phyloP scores from a whole-genome alignment of 2,329 filamentous ascomycete species.

The Nemania sp. region DNA sequence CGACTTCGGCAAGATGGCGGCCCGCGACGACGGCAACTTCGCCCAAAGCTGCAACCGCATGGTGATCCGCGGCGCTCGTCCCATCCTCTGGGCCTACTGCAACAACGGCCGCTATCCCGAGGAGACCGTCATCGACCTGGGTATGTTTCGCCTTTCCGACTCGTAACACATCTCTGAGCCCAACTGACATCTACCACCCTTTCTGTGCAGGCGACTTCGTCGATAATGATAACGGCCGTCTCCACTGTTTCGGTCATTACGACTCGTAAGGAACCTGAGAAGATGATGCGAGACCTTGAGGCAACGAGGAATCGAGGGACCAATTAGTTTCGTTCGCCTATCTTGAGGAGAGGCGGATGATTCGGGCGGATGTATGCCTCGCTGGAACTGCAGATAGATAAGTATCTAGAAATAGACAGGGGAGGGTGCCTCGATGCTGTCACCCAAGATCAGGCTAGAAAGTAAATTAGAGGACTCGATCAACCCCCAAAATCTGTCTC shows the following conservation, averaged over 20 bases:
- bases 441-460: too few relatives aligned
- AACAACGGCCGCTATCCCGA: not conserved
- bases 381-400: too few relatives aligned
- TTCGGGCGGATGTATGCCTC: too few relatives aligned
- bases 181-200: not conserved
- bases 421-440: too few relatives aligned
- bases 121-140: conserved; percentile 8
- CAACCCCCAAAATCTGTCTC: too few relatives aligned
- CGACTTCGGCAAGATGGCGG: conserved; percentile 14
- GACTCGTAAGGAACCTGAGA: not conserved
- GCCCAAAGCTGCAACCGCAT: conserved; percentile 14
- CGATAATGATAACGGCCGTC: conserved; percentile 18
- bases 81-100: conserved; percentile 12
- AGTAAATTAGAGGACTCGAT: too few relatives aligned
- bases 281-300: not conserved
- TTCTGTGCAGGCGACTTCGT: conserved; percentile 13
- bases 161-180: not conserved
- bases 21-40: conserved; percentile 15
- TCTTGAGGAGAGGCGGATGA: too few relatives aligned
- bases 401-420: too few relatives aligned
- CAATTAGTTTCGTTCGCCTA: not conserved
- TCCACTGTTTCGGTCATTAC: conserved; percentile 20
- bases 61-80: conserved; percentile 5
- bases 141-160: not conserved
- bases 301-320: not conserved